These are phyloP conservation scores for Acacia crassicarpa DNA, from an alignment of 306 rosid species.

Conservation along the genomic window DNA sequence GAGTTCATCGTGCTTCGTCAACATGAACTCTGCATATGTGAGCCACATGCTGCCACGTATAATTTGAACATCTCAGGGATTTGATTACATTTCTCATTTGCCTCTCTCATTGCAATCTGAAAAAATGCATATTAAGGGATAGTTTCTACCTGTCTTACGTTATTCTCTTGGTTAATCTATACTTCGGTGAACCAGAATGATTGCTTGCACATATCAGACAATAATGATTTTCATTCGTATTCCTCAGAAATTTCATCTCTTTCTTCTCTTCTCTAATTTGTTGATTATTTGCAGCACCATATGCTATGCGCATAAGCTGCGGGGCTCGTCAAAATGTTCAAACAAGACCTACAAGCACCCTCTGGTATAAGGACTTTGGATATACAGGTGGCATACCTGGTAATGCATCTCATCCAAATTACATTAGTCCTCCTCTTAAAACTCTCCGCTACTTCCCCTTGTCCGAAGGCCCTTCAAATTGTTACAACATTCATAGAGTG, in stretches of 20 bases:
- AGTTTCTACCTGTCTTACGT: conserved; percentile 9
- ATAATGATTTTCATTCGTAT: conserved; percentile 18
- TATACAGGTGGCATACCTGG: conserved; percentile 88
- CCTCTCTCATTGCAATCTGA: not conserved
- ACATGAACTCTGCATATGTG: not conserved
- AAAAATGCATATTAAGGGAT: conserved; percentile 11
- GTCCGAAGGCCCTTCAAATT: conserved; percentile 85
- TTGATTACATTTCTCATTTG: no score
- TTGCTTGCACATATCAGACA: not conserved
- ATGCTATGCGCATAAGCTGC: conserved; percentile 86
- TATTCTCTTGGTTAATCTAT: conserved; percentile 12
- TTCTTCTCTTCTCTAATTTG: conserved; percentile 7
- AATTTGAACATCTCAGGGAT: not conserved
- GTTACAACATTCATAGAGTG: conserved; percentile 68
- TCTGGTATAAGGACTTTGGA: conserved; percentile 87
- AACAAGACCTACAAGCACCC: conserved; percentile 72
- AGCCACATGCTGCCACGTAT: not conserved
- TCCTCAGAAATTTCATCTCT: not conserved
- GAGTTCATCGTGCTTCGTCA: conserved; percentile 6
- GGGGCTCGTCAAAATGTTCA: conserved; percentile 79
- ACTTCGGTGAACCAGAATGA: conserved; percentile 4
- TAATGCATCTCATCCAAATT: conserved; percentile 69
- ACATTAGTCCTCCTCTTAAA: conserved; percentile 67
- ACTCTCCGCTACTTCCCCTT: conserved; percentile 87
- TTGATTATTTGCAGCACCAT: conserved; percentile 61